A percentile compares a stretch with the other conserved stretches of the same genome.
Evolutionary conservation across 768 basidiomycete genomes (phyloP).

Genomic region (Paxillus rubicundulus): DNA sequence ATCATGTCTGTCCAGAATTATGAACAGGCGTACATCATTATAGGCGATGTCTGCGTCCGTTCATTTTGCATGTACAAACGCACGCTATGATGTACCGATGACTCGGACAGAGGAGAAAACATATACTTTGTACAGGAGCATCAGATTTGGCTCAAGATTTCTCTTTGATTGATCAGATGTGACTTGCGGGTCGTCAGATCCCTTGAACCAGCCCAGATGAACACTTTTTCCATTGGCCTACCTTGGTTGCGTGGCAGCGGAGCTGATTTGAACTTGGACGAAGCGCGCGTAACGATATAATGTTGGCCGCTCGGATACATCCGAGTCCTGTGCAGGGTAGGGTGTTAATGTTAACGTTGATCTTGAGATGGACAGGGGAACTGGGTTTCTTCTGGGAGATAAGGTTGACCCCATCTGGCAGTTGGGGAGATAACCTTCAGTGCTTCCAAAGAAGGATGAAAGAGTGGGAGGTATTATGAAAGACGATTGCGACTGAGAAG

Average conservation of each 20-base stretch:
- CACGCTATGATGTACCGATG: background rate
- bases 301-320: background rate
- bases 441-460: conserved; percentile 1
- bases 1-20: background rate
- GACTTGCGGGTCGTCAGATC: background rate
- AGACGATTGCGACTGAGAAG: background rate
- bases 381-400: conserved; percentile 4
- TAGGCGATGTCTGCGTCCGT: background rate
- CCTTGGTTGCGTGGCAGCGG: background rate
- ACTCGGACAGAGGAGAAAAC: background rate
- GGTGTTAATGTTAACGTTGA: background rate
- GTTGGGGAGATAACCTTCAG: background rate
- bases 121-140: background rate
- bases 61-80: background rate
- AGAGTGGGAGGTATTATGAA: background rate
- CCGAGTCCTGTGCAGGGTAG: background rate
- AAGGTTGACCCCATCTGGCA: background rate
- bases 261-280: background rate
- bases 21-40: background rate
- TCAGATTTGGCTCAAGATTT: background rate
- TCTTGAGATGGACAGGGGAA: background rate
- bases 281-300: background rate
- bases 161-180: background rate
- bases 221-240: background rate
- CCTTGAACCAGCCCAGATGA: background rate